Evolutionary conservation across 2,329 filamentous ascomycete species (phyloP).

Genomic region (Chrysoporthe deuterocubensis): DNA sequence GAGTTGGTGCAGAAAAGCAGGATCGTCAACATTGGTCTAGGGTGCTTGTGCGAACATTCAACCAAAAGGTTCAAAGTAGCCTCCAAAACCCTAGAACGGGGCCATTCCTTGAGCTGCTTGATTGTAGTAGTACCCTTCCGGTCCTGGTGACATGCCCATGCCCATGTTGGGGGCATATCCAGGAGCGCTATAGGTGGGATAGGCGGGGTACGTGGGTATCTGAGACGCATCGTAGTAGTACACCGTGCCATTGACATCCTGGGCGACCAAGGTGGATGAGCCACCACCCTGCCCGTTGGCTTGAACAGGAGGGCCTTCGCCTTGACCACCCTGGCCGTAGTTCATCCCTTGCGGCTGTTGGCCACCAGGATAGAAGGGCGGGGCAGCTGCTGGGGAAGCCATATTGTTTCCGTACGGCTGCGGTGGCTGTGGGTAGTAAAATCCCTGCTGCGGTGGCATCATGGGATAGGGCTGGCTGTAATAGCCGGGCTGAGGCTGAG

Average conservation of each 20-base stretch:
- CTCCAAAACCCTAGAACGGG: conserved; percentile 57
- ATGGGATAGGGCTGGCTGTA: conserved; percentile 62
- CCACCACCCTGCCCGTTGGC: conserved; percentile 54
- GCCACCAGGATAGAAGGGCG: conserved; percentile 60
- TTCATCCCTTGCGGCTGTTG: conserved; percentile 51
- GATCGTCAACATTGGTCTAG: neutral
- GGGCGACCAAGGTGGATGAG: conserved; percentile 67
- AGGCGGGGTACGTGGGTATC: conserved; percentile 58
- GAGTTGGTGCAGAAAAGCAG: neutral
- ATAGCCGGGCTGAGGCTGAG: conserved; percentile 61
- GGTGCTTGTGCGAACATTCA: neutral
- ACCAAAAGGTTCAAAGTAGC: conserved; percentile 28
- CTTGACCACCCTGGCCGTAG: conserved; percentile 49
- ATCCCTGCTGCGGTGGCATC: conserved; percentile 63
- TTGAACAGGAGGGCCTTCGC: conserved; percentile 42
- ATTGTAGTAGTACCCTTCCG: conserved; percentile 73
- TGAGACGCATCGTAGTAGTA: conserved; percentile 91
- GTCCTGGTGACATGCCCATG: conserved; percentile 65
- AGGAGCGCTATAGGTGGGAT: conserved; percentile 52
- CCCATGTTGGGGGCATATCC: conserved; percentile 63
- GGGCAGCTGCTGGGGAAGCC: conserved; percentile 45
- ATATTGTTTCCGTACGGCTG: conserved; percentile 51
- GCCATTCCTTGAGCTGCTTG: conserved; percentile 59
- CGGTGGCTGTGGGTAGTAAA: conserved; percentile 65
- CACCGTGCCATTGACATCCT: conserved; percentile 94